A percentile compares a stretch with the other conserved stretches of the same genome.
Evolutionary conservation across 1,284 basidiomycete species (phyloP).

Genomic region (Rhodotorula sp.): DNA sequence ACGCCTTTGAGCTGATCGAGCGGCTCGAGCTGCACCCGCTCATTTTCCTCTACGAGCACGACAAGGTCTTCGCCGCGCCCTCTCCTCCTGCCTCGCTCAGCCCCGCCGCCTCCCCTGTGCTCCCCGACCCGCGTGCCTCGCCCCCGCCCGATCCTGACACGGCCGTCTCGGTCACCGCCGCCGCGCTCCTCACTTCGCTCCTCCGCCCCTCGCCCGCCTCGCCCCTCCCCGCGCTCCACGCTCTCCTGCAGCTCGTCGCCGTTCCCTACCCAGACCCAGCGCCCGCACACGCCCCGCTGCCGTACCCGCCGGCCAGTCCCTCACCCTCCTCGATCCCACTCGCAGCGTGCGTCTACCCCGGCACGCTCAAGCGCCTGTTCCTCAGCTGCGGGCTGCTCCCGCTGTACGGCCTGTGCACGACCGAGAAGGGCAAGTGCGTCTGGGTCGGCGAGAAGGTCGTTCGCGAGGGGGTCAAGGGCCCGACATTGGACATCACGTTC

Average conservation of each 20-base stretch:
- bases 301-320: not conserved
- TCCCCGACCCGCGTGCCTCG: slow-evolving; percentile 50
- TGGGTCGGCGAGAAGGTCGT: slow-evolving; percentile 70
- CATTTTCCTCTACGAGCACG: slow-evolving; percentile 61
- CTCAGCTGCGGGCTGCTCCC: slow-evolving; percentile 59
- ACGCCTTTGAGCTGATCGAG: slow-evolving; percentile 71
- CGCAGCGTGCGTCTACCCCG: slow-evolving; percentile 24
- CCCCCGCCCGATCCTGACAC: slow-evolving; percentile 55
- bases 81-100: slow-evolving; percentile 59
- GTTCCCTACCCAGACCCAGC: slow-evolving; percentile 10
- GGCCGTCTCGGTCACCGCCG: slow-evolving; percentile 59
- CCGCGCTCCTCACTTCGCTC: slow-evolving; percentile 63
- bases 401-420: slow-evolving; percentile 66
- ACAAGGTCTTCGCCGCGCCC: slow-evolving; percentile 66
- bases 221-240: slow-evolving; percentile 27
- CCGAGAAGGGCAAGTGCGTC: slow-evolving; percentile 65
- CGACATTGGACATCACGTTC: slow-evolving; percentile 18
- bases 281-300: slow-evolving; percentile 1
- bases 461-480: slow-evolving; percentile 70
- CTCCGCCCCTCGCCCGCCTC: slow-evolving; percentile 48
- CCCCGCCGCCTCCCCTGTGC: slow-evolving; percentile 55
- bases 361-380: slow-evolving; percentile 65
- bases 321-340: not conserved
- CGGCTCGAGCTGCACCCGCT: slow-evolving; percentile 67
- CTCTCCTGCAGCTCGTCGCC: slow-evolving; percentile 20